Evolutionary conservation across 805 yeast species (phyloP), one percentile per base, ranked within the genome.

Genomic region (Candida sonorensis): DNA sequence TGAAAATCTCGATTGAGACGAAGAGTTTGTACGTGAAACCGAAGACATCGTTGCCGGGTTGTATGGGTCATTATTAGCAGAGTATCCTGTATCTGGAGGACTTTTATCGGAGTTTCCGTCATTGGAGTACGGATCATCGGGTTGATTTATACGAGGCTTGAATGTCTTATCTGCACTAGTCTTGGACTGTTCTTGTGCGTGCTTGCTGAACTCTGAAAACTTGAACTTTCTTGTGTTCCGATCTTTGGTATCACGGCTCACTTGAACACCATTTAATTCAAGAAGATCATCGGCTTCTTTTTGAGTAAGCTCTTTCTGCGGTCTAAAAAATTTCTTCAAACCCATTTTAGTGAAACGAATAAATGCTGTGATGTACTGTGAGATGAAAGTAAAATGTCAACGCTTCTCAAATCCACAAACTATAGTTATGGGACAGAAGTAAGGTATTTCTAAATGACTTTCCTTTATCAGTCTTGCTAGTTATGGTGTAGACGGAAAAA

Each of bases 181-280:
- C 4, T 23, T 12, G 34, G 43, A 10, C 31, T 29, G 1, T 53
- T 48, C 31, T 55, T 58, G 59, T 5, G 77, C 72, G 46, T 56
- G 67, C 17, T 61, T 59, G 2, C 66, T 59, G 40, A 71, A 73
- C 4, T 75, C 75, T 19, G 64, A 59, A 51, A 73, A 64, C 38
- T 64, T 61, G 41, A 62, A 60, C 40, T 60, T 59, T 37, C 62
- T 53, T 26, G 50, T 58, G n/a, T n/a, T n/a, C n/a, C n/a, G n/a
- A 23, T 37, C 35, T 13, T 38, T 33, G 9, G 35, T 36, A n/a
- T 39, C 41, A 10, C 55, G 53, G 37, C 62, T 67, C 12, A 62
- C 58, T 3, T 62, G 48, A 16, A 70, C 55, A 26, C 75, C 76
- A 23, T 63, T 50, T 23, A 61, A 62, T 38, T 57, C 57, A 42